Base-by-base conservation (phyloP, 495 filamentous ascomycete species). In the Aspergillus ellipticus region DNA sequence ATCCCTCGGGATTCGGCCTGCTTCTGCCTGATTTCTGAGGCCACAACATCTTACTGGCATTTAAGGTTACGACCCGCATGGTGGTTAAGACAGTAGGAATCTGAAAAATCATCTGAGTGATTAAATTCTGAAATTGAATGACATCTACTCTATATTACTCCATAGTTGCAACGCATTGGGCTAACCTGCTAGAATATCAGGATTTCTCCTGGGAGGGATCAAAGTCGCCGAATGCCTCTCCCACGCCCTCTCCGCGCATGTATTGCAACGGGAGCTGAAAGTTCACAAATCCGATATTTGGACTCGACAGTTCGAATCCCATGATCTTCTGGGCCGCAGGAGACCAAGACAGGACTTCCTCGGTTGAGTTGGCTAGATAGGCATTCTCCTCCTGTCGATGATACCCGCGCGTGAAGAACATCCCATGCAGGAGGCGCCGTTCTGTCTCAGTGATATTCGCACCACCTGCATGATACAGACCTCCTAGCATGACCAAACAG, bases 401-500 rank as follows among this genome's bases (percentile, higher is more conserved):
- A 37, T 46, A 64, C 9, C 62, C 62, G 2, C 62, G 58, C 19
- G 45, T 47, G 48, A 60, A 64, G 41, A 64, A 61, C 42, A 64
- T 58, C 0, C 62, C 58, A 52, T 64, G 58, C 4, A 64, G 35
- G 15, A 50, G 47, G 31, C 62, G 48, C 16, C 55, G 50, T 39
- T 54, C 56, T 3, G 35, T 28, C 31, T 24, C 19, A 1, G 60
- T 63, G 11, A 57, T 37, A 29, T 63, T 63, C 11, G 60, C 56
- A 2, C 60, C 60, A 11, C 60, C 59, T n/a, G 56, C 60, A 51
- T 63, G 60, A 43, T 63, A 63, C 19, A 63, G 49, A 0, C 60
- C 60, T 3, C 60, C 60, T 9, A 63, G 33, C 60, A 63, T 63
- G 11, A 63, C 60, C 60, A 56, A 63, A 35, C 56, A 59, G 41